Evolutionary conservation across 139 green algal genomes (phyloP).

Genomic region (Ettlia oleoabundans): DNA sequence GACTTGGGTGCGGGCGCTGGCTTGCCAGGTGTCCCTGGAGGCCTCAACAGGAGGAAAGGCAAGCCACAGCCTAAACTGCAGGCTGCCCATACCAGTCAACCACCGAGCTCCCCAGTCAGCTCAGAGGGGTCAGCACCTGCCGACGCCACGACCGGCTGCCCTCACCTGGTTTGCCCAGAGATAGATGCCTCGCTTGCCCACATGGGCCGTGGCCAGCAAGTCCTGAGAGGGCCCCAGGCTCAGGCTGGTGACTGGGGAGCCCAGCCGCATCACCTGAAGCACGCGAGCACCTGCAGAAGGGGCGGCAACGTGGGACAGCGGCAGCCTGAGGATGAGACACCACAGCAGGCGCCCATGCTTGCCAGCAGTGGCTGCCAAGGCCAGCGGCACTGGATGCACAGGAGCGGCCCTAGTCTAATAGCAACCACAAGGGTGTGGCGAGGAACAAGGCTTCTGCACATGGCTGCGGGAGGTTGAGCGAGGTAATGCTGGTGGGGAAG

Average conservation of each 20-base stretch:
- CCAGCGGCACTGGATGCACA: background rate
- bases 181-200: slow-evolving; percentile 89
- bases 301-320: background rate
- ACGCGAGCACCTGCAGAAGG: slow-evolving; percentile 40
- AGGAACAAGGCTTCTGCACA: too few species aligned
- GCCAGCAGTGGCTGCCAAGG: too few species aligned
- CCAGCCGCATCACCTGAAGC: slow-evolving; percentile 80
- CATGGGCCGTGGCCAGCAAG: slow-evolving; percentile 93
- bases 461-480: too few species aligned
- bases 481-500: too few species aligned
- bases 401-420: too few species aligned
- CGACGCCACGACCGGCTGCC: background rate
- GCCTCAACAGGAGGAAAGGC: background rate
- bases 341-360: background rate
- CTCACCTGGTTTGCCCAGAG: slow-evolving; percentile 89
- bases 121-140: background rate
- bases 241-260: slow-evolving; percentile 73
- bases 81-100: background rate
- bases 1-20: too few species aligned
- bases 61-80: background rate
- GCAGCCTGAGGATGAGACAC: too few species aligned
- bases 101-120: background rate
- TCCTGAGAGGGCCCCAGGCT: slow-evolving; percentile 83
- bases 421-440: too few species aligned
- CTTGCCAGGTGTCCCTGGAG: background rate